These are phyloP conservation scores for Sarocladiaceae sp. DNA, from an alignment of 2,329 filamentous ascomycete genomes.

Conservation along the genomic window DNA sequence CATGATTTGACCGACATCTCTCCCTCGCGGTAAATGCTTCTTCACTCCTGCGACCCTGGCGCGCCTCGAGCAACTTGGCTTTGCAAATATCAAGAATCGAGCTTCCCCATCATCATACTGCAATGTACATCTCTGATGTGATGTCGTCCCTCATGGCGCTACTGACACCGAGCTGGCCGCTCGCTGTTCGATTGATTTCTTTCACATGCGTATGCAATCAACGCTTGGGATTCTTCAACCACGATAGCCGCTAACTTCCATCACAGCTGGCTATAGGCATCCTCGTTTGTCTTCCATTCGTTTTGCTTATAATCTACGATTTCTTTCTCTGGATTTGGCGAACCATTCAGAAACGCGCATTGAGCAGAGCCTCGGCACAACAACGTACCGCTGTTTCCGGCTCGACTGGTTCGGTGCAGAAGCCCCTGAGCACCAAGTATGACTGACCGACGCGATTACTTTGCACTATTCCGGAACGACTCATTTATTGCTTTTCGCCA, in stretches of 20 bases:
- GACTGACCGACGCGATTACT: background rate
- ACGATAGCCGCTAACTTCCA: conserved; percentile 7
- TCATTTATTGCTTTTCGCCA: conserved; percentile 7
- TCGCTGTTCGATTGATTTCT: conserved; percentile 31
- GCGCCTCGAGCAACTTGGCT: background rate
- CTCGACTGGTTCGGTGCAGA: background rate
- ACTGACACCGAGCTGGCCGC: conserved; percentile 25
- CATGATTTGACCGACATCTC: conserved; percentile 1
- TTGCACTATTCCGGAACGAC: background rate
- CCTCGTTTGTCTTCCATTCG: conserved; percentile 41
- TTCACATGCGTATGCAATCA: conserved; percentile 27
- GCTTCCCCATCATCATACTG: background rate
- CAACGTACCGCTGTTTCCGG: background rate
- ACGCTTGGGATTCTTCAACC: background rate
- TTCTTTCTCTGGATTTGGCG: conserved; percentile 50
- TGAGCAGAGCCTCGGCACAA: background rate
- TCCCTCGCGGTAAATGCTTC: background rate
- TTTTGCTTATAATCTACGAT: conserved; percentile 46
- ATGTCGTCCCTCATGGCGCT: conserved; percentile 22
- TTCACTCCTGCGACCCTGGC: background rate
- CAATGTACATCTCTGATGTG: conserved; percentile 11
- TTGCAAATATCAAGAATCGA: background rate
- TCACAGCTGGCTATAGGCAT: conserved; percentile 40
- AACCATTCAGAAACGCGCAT: conserved; percentile 12
- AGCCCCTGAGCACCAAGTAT: conserved; percentile 6